Evolutionary conservation across 805 yeast species (phyloP).

Genomic region (Cyberlindnera americana): DNA sequence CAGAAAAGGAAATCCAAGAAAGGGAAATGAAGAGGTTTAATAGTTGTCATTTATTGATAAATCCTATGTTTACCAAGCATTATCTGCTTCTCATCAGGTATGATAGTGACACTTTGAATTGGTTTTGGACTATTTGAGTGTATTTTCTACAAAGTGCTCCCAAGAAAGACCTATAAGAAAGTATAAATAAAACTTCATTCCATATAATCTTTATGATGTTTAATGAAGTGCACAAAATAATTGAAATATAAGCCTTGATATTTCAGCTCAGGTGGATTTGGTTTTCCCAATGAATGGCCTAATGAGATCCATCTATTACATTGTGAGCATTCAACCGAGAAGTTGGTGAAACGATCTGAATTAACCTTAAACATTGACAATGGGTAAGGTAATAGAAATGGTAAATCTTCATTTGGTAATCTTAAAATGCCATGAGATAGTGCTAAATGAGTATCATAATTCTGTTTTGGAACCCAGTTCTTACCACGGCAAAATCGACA

Average conservation of each 20-base stretch:
- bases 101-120: too few relatives aligned
- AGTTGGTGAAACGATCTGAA: constrained; percentile 6
- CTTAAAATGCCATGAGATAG: constrained; percentile 26
- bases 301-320: constrained; percentile 23
- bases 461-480: constrained; percentile 21
- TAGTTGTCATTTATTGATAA: too few relatives aligned
- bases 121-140: too few relatives aligned
- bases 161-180: too few relatives aligned
- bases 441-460: constrained; percentile 20
- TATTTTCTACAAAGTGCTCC: too few relatives aligned
- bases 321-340: constrained; percentile 19
- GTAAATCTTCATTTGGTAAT: constrained; percentile 2
- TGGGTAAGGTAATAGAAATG: constrained; percentile 19
- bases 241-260: constrained; percentile 23
- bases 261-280: neutral
- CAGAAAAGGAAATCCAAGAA: too few relatives aligned
- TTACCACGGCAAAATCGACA: constrained; percentile 28
- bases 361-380: constrained; percentile 15
- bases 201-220: constrained; percentile 12
- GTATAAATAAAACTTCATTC: neutral
- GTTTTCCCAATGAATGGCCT: constrained; percentile 10
- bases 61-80: too few relatives aligned
- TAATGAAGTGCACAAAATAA: constrained; percentile 23
- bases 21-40: too few relatives aligned
- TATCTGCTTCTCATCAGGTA: too few relatives aligned